These are phyloP conservation scores for Yamadazyma trypodendri DNA, from an alignment of 1,139 yeast species.

Conservation along the genomic window DNA sequence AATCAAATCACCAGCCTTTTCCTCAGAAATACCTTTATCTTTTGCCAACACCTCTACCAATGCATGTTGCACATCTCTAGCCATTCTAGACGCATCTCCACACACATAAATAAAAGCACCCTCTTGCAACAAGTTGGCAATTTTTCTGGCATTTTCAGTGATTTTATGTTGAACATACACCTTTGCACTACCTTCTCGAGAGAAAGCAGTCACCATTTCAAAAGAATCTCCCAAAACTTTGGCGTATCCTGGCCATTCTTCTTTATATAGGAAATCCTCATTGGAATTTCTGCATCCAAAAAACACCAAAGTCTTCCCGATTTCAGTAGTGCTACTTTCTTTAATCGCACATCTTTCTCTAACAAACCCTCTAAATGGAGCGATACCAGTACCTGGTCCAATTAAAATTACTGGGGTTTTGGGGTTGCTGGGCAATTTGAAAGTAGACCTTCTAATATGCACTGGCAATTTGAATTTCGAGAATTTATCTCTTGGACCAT, in stretches of 20 bases:
- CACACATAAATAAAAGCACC: conserved; percentile 94
- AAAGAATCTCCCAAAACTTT: conserved; percentile 63
- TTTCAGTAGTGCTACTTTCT: conserved; percentile 48
- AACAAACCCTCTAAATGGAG: conserved; percentile 92
- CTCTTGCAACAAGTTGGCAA: conserved; percentile 56
- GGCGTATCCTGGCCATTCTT: conserved; percentile 80
- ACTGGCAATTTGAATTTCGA: conserved; percentile 68
- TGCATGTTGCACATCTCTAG: conserved; percentile 87
- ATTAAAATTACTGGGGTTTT: conserved; percentile 83
- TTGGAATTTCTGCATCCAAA: conserved; percentile 78
- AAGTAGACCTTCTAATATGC: conserved; percentile 91
- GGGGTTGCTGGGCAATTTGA: conserved; percentile 89
- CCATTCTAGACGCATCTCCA: conserved; percentile 97
- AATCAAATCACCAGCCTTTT: conserved; percentile 73
- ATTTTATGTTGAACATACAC: conserved; percentile 87
- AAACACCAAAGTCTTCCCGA: conserved; percentile 77
- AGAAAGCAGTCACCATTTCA: conserved; percentile 79
- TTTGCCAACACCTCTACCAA: conserved; percentile 61
- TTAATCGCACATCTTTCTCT: conserved; percentile 65
- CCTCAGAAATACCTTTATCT: conserved; percentile 57
- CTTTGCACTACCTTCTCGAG: conserved; percentile 71
- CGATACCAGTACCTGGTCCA: conserved; percentile 99
- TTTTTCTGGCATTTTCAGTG: conserved; percentile 52
- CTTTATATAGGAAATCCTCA: conserved; percentile 79
- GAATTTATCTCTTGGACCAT: conserved; percentile 77